These are phyloP conservation scores for Rutstroemia sp. DNA, from an alignment of 2,329 filamentous ascomycete species.

Conservation along the genomic window DNA sequence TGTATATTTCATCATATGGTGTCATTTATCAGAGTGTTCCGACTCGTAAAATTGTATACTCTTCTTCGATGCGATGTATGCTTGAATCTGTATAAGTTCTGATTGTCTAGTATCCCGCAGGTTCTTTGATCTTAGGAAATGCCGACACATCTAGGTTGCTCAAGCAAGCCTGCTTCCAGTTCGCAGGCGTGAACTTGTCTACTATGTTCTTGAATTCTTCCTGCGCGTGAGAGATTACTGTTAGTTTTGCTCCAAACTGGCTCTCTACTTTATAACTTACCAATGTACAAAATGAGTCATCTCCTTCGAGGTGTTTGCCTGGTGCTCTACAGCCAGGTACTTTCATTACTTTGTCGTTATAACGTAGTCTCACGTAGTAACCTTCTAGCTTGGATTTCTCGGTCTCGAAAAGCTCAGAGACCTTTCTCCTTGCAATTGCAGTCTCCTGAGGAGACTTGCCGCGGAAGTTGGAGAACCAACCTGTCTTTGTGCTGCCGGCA, in stretches of 20 bases:
- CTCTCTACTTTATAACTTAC: slow-evolving; percentile 39
- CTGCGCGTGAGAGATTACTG: slow-evolving; percentile 32
- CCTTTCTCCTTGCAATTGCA: slow-evolving; percentile 53
- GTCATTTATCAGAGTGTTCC: too few species aligned
- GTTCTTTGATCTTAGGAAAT: slow-evolving; percentile 26
- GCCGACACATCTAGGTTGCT: slow-evolving; percentile 42
- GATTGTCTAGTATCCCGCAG: slow-evolving; percentile 26
- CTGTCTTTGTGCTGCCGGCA: slow-evolving; percentile 4
- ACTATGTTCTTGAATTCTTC: slow-evolving; percentile 88
- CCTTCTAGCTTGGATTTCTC: slow-evolving; percentile 58
- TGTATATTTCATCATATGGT: too few species aligned
- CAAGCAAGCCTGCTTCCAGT: slow-evolving; percentile 64
- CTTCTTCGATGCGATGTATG: not conserved
- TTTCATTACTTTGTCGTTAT: slow-evolving; percentile 77
- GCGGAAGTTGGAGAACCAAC: slow-evolving; percentile 21
- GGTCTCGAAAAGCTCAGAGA: slow-evolving; percentile 44
- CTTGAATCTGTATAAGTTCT: too few species aligned
- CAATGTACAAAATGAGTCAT: slow-evolving; percentile 86
- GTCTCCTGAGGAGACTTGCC: slow-evolving; percentile 13
- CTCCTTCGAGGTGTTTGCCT: slow-evolving; percentile 79
- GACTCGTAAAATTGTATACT: not conserved
- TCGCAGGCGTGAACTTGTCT: slow-evolving; percentile 76
- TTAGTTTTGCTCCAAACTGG: not conserved
- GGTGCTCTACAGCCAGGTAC: slow-evolving; percentile 71
- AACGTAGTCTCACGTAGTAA: slow-evolving; percentile 84